These are phyloP conservation scores for Chlamydomonas applanata DNA, from an alignment of 139 green algal genomes.

Conservation along the genomic window DNA sequence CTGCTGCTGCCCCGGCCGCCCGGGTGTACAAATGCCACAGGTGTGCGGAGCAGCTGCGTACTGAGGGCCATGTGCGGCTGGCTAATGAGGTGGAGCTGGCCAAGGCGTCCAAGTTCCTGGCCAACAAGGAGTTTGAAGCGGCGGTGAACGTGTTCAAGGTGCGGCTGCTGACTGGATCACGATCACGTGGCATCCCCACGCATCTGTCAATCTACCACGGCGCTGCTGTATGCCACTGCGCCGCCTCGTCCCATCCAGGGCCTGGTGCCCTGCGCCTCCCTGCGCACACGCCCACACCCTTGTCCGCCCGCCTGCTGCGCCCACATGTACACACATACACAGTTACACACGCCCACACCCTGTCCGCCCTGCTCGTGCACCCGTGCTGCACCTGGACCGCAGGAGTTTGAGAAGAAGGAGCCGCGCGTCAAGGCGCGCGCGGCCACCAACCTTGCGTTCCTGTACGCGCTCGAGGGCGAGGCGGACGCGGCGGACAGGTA, in stretches of 20 bases:
- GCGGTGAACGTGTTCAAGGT: constrained; percentile 73
- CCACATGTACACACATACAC: too few relatives aligned
- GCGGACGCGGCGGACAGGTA: constrained; percentile 61
- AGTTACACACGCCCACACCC: too few relatives aligned
- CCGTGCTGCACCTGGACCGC: not conserved
- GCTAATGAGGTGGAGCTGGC: constrained; percentile 71
- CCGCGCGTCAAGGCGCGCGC: constrained; percentile 62
- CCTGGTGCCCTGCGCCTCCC: too few relatives aligned
- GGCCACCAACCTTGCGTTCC: constrained; percentile 78
- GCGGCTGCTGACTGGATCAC: constrained; percentile 8
- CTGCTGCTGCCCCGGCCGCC: too few relatives aligned
- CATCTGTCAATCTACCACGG: too few relatives aligned
- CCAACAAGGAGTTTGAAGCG: constrained; percentile 59
- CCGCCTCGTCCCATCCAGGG: too few relatives aligned
- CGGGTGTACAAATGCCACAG: too few relatives aligned
- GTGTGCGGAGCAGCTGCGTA: constrained; percentile 50
- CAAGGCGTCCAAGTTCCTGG: constrained; percentile 68
- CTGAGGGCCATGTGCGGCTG: constrained; percentile 33
- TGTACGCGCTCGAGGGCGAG: constrained; percentile 77
- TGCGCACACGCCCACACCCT: too few relatives aligned
- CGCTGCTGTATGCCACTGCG: too few relatives aligned
- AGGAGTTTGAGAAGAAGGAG: constrained; percentile 83
- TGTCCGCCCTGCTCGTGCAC: not conserved
- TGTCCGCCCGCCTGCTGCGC: too few relatives aligned
- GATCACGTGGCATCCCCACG: too few relatives aligned